Percentiles rank a stretch among this genome's conserved stretches.
phyloP scores from a whole-genome alignment of 371 early-diverging fungal genomes.

The Antonospora locustae region DNA sequence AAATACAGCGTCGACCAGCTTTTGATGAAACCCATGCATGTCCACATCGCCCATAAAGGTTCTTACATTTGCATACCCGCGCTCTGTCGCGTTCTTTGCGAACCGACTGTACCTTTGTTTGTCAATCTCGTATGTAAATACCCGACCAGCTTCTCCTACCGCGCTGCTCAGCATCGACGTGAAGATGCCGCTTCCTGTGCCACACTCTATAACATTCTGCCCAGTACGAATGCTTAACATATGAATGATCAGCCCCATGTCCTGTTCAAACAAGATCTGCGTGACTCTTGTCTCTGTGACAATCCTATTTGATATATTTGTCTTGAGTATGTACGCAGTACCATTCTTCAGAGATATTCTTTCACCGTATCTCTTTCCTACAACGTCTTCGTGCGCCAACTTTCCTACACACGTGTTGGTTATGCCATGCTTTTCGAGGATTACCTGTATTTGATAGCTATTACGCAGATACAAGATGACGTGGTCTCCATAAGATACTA shows the following conservation, averaged over 20 bases:
- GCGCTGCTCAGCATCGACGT: constrained; percentile 20
- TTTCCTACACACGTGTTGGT: not conserved
- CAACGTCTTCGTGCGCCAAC: not conserved
- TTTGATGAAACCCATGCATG: not conserved
- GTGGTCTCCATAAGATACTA: not conserved
- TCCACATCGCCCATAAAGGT: constrained; percentile 12
- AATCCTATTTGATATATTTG: not conserved
- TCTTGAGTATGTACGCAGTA: not conserved
- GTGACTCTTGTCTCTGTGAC: constrained; percentile 10
- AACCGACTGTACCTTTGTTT: constrained; percentile 16
- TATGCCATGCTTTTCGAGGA: not conserved
- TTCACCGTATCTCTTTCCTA: not conserved
- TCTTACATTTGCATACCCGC: constrained; percentile 9
- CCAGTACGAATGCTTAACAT: constrained; percentile 6
- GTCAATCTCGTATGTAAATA: constrained; percentile 31
- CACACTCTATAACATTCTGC: constrained; percentile 28
- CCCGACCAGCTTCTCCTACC: constrained; percentile 12
- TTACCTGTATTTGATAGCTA: not conserved
- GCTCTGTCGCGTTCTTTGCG: constrained; percentile 7
- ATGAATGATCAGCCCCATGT: constrained; percentile 28
- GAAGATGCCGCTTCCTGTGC: constrained; percentile 37
- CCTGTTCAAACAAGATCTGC: constrained; percentile 39
- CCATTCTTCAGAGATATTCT: not conserved
- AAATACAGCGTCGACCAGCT: constrained; percentile 16
- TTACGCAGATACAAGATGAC: constrained; percentile 3